Base-by-base conservation (phyloP, 441 rosid species). In the Melianthus villosus region DNA sequence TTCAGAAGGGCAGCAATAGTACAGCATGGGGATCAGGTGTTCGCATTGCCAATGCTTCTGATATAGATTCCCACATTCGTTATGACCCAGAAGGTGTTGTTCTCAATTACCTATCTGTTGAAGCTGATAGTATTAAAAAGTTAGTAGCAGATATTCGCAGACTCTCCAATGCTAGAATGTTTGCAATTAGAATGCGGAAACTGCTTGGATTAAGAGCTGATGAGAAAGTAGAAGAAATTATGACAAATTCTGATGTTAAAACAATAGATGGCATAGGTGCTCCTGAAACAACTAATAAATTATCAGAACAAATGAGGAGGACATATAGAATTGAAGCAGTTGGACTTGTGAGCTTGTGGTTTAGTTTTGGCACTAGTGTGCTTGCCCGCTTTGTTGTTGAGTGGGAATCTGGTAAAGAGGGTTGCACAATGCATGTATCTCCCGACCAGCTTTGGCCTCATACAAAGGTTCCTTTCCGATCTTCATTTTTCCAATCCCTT, bases 381-480 rank as follows among this genome's bases (percentile, higher is more conserved):
- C 73, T 82, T 13, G 96, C 92, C 22, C 91, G 96, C 38, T 85
- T 91, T 69, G 93, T 85, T 66, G 96, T 91, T 39, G 96, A 91
- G 62, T 91, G 99, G 99, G 94, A 85, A 64, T 71, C 93, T 7
- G 85, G 82, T 59, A 91, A 74, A 65, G 92, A 91, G 58, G 96
- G 94, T 53, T 91, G 99, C 70, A 91, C 99, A 16, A 82, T 85
- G 96, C 99, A 82, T 59, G 99, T 91, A 60, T 85, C 94, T 53
- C 99, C 99, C 6, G 96, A 91, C 47, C 96, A 85, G 64, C 91
- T 73, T 48, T 91, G 99, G 99, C 99, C 96, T 16, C 99, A 91
- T 57, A 91, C 99, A 4, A 85, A 85, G 91, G 99, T 75, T 35
- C 42, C 58, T 42, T 25, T n/a, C n/a, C n/a, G n/a, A 22, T 20